Percentiles rank a stretch among this genome's conserved stretches.
Conservation (phyloP, 208 protist species). For the Crithidia expoeki region DNA sequence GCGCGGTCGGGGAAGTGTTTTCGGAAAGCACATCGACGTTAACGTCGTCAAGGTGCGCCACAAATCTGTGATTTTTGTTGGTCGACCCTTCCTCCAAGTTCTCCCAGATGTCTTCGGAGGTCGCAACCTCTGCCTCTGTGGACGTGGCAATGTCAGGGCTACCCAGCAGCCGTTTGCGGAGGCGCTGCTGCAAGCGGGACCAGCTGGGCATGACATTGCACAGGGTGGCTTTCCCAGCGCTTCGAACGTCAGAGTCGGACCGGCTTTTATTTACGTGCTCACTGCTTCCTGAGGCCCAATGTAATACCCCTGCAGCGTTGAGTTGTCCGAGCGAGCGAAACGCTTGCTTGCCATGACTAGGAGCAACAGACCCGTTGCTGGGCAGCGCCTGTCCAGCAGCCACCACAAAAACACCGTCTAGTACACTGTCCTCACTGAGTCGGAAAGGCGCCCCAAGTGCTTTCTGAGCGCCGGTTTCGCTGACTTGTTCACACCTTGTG, state of each 20-base stretch:
- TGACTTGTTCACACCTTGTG: too few species aligned
- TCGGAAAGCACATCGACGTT: not conserved
- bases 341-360: not conserved
- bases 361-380: not conserved
- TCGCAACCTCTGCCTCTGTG: not conserved
- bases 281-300: slow-evolving; percentile 5
- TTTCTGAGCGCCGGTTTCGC: not conserved
- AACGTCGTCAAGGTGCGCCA: not conserved
- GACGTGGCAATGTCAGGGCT: not conserved
- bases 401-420: slow-evolving; percentile 23
- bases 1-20: not conserved
- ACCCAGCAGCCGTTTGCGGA: slow-evolving; percentile 13
- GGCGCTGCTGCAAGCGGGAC: slow-evolving; percentile 17
- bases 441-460: slow-evolving; percentile 3
- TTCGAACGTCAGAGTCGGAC: too few species aligned
- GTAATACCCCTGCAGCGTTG: slow-evolving; percentile 25
- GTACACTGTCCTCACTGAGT: slow-evolving; percentile 24
- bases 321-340: slow-evolving; percentile 30
- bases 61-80: not conserved
- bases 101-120: slow-evolving; percentile 3
- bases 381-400: not conserved
- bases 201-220: slow-evolving; percentile 21
- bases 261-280: too few species aligned
- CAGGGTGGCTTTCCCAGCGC: slow-evolving; percentile 16
- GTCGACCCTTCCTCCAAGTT: not conserved